These are phyloP conservation scores for Stereocaulon alpinum DNA, from an alignment of 495 filamentous ascomycete genomes.

Conservation along the genomic window DNA sequence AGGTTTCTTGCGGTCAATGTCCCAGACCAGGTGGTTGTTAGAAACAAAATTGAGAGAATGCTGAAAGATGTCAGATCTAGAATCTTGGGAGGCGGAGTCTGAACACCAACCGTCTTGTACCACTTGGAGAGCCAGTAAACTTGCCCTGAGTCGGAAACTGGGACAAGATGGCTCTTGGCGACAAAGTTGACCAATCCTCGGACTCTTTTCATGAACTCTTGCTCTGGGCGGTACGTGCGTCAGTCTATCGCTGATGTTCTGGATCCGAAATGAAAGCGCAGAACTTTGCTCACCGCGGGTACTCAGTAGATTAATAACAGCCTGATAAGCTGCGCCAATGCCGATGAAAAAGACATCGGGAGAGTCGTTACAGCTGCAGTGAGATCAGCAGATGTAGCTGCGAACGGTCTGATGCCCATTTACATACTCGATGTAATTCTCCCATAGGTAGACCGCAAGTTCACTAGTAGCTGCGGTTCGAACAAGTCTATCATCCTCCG, in stretches of 20 bases:
- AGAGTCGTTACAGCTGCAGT: constrained; percentile 45
- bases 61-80: constrained; percentile 19
- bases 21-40: constrained; percentile 62
- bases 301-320: constrained; percentile 57
- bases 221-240: background rate
- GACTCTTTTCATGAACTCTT: constrained; percentile 37
- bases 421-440: constrained; percentile 79
- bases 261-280: background rate
- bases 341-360: constrained; percentile 75
- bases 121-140: constrained; percentile 55
- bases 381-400: background rate
- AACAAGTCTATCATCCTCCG: constrained; percentile 35
- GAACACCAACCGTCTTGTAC: constrained; percentile 49
- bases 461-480: constrained; percentile 51
- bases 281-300: constrained; percentile 44
- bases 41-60: constrained; percentile 67
- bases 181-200: constrained; percentile 42
- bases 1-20: constrained; percentile 45
- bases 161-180: constrained; percentile 34
- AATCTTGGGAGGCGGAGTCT: background rate
- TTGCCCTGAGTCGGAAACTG: constrained; percentile 49
- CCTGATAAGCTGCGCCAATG: constrained; percentile 64
- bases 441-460: constrained; percentile 82
- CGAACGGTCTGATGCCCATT: constrained; percentile 8
- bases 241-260: background rate